phyloP scores from a whole-genome alignment of 768 basidiomycete genomes.

The Pholiota molesta region DNA sequence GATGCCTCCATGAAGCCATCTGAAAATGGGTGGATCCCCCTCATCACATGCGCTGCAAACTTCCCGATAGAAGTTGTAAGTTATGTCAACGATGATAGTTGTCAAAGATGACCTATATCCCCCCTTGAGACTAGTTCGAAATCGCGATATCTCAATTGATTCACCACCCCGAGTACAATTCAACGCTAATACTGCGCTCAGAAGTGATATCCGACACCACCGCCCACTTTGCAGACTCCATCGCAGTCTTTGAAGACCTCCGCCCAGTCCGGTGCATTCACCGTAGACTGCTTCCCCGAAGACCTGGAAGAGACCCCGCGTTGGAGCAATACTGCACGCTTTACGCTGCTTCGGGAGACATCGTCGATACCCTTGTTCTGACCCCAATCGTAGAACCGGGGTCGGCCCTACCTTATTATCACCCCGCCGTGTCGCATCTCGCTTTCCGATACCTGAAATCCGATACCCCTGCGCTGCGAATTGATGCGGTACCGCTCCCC shows the following conservation, averaged over 20 bases:
- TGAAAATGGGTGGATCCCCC: constrained; percentile 17
- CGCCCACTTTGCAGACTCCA: constrained; percentile 31
- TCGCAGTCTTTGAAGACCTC: constrained; percentile 41
- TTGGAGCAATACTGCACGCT: constrained; percentile 82
- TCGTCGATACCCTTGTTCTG: constrained; percentile 46
- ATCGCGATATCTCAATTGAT: constrained; percentile 70
- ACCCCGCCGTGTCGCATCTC: constrained; percentile 79
- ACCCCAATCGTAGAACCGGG: constrained; percentile 56
- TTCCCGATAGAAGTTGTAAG: constrained; percentile 30
- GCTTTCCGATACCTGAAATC: constrained; percentile 73
- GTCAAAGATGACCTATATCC: background rate
- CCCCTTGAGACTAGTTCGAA: constrained; percentile 61
- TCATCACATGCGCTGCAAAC: constrained; percentile 27
- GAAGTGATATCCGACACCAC: constrained; percentile 56
- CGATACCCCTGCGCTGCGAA: constrained; percentile 42
- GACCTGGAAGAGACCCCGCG: constrained; percentile 73
- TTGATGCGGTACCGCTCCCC: constrained; percentile 61
- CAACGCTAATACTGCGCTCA: constrained; percentile 85
- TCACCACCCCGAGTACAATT: constrained; percentile 92
- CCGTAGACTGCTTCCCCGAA: constrained; percentile 72
- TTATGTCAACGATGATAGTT: background rate
- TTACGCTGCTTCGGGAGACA: constrained; percentile 40
- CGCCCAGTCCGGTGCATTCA: constrained; percentile 55
- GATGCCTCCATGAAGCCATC: background rate
- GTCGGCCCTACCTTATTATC: constrained; percentile 79